Conservation (phyloP, 768 basidiomycete species). For the Pulveroboletus sp. region DNA sequence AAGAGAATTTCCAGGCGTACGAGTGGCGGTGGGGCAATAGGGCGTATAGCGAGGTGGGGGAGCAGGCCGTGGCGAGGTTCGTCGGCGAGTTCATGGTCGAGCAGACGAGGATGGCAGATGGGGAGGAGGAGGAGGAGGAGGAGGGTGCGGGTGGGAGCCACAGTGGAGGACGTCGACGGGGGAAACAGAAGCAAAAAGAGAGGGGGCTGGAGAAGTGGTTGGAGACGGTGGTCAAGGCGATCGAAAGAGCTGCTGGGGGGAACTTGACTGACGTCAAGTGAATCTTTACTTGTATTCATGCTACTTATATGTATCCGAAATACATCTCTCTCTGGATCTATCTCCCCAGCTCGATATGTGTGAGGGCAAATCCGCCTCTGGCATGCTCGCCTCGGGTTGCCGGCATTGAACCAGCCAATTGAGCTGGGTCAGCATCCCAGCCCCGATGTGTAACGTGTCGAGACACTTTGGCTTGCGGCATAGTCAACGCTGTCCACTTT, state of each 20-base stretch:
- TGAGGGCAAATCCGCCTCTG: no score
- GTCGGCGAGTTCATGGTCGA: slow-evolving; percentile 71
- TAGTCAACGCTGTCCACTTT: no score
- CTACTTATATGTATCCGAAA: not conserved
- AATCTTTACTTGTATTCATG: not conserved
- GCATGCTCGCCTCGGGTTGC: no score
- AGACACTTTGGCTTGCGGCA: no score
- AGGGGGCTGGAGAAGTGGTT: slow-evolving; percentile 18
- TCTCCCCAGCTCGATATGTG: no score
- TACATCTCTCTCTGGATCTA: no score
- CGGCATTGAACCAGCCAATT: no score
- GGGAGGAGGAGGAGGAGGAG: slow-evolving; percentile 21
- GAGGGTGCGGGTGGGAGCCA: not conserved
- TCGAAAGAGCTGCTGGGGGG: slow-evolving; percentile 44
- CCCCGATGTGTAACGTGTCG: no score
- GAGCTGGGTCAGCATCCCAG: no score
- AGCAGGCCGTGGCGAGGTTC: slow-evolving; percentile 67
- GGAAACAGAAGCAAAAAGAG: slow-evolving; percentile 16
- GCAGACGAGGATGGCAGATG: slow-evolving; percentile 10
- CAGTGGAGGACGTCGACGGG: slow-evolving; percentile 3
- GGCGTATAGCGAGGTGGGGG: slow-evolving; percentile 79
- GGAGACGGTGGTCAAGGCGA: slow-evolving; percentile 31
- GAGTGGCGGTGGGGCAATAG: slow-evolving; percentile 89
- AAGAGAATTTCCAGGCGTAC: slow-evolving; percentile 28
- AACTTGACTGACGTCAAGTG: slow-evolving; percentile 38